Base-by-base conservation (phyloP, 2,329 filamentous ascomycete genomes). In the Acephala macrosclerotiorum region DNA sequence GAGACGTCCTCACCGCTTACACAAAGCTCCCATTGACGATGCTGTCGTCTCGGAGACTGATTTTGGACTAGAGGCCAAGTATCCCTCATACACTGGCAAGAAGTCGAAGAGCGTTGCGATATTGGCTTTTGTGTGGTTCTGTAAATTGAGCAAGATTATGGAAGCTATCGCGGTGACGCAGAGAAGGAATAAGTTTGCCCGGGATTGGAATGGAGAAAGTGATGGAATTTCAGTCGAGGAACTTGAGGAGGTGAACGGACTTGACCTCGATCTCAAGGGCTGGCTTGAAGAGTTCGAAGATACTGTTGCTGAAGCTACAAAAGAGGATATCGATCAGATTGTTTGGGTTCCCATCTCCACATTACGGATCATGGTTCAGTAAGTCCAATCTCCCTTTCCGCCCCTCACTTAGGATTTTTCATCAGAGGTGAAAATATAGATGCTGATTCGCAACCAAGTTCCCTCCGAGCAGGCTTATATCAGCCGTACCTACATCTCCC, bases 41-140 rank as follows among this genome's bases (percentile, higher is more conserved):
- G 57, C 18, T 2, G 53, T 66, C 16, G 60, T 66, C 16, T 60
- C 56, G n/a, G 40, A 60, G 22, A 35, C 6, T 22, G 64, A 66
- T 51, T 66, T 66, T 40, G 64, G 64, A 9, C 14, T 63, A 4
- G 64, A 66, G n/a, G 63, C 58, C 11, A 65, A 16, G 11, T 57
- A 36, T 26, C 57, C 63, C 14, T 45, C 36, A 3, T 60, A 53
- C 36, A 64, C 65, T n/a, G 65, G 58, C 36, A 18, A 58, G 20
- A 29, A 61, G 25, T 58, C 58, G 2, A 67, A 64, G 47, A 26
- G 35, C 18, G 58, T 56, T 11, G 57, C 65, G 6, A 59, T 64
- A 12, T 22, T 67, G n/a, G 53, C 61, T 11, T 67, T 67, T 25
- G 61, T 67, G n/a, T 67, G 65, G 65, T 64, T 67, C 18, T 67